Percentiles rank a stretch among this genome's conserved stretches.
phyloP scores from a whole-genome alignment of 208 protist genomes.

The Willaertia magna region DNA sequence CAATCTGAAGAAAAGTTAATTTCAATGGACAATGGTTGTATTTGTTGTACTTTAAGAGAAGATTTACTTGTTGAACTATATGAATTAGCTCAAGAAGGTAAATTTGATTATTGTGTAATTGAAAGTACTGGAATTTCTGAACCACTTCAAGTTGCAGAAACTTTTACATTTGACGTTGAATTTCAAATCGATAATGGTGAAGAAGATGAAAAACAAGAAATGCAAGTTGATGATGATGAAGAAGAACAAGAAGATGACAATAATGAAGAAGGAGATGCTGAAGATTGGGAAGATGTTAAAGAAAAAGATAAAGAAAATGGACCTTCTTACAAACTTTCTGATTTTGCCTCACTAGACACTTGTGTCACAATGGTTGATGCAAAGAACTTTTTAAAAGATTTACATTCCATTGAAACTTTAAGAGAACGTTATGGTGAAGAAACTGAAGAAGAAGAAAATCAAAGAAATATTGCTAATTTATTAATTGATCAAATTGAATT shows the following conservation, averaged over 20 bases:
- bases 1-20: slow-evolving; percentile 41
- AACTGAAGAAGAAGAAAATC: slow-evolving; percentile 14
- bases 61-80: slow-evolving; percentile 47
- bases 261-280: background rate
- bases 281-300: background rate
- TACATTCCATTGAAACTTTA: slow-evolving; percentile 17
- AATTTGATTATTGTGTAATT: slow-evolving; percentile 57
- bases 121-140: slow-evolving; percentile 47
- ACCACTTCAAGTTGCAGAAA: slow-evolving; percentile 52
- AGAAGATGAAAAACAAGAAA: background rate
- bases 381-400: slow-evolving; percentile 26
- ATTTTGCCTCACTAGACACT: slow-evolving; percentile 34
- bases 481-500: slow-evolving; percentile 59
- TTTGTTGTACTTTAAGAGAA: slow-evolving; percentile 56
- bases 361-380: slow-evolving; percentile 51
- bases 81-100: slow-evolving; percentile 31
- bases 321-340: background rate
- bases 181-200: slow-evolving; percentile 24
- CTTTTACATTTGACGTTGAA: slow-evolving; percentile 34
- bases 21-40: slow-evolving; percentile 43
- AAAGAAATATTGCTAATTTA: background rate
- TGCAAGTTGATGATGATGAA: background rate
- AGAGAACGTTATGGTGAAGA: slow-evolving; percentile 8
- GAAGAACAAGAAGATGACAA: background rate
- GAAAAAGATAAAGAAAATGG: background rate